These are phyloP conservation scores for Musa schizocarpa DNA, from an alignment of 176 grass and related monocot species.

Conservation along the genomic window DNA sequence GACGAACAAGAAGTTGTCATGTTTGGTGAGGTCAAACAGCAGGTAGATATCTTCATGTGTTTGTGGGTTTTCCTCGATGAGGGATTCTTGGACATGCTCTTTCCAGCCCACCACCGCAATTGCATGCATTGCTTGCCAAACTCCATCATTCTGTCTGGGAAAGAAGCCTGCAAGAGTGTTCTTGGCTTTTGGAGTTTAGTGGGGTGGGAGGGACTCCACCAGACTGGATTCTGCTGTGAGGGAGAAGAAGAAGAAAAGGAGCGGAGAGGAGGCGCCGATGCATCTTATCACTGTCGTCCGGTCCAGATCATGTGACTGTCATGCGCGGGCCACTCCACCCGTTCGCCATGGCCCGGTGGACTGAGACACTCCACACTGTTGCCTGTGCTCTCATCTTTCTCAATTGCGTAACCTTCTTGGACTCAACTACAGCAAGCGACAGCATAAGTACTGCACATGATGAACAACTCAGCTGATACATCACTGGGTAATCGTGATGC, in stretches of 20 bases:
- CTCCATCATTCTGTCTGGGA: background rate
- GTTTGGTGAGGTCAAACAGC: background rate
- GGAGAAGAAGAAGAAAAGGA: background rate
- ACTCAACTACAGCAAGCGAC: too few relatives aligned
- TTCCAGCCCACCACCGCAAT: background rate
- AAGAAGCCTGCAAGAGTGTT: background rate
- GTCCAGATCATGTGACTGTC: background rate
- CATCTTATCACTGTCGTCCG: background rate
- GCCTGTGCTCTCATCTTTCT: background rate
- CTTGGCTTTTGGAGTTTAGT: background rate
- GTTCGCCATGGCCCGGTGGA: background rate
- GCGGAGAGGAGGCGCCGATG: background rate
- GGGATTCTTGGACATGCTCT: background rate
- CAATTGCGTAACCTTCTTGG: background rate
- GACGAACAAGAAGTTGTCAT: background rate
- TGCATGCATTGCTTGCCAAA: background rate
- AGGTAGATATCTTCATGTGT: background rate
- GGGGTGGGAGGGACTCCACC: background rate
- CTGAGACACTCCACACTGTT: background rate
- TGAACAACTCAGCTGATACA: too few relatives aligned
- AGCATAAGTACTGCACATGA: too few relatives aligned
- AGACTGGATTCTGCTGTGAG: background rate
- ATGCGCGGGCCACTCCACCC: background rate
- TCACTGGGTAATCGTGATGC: too few relatives aligned
- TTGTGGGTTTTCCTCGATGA: background rate